Conservation (phyloP, 495 filamentous ascomycete genomes). For the Hypoxylon crocopeplum region DNA sequence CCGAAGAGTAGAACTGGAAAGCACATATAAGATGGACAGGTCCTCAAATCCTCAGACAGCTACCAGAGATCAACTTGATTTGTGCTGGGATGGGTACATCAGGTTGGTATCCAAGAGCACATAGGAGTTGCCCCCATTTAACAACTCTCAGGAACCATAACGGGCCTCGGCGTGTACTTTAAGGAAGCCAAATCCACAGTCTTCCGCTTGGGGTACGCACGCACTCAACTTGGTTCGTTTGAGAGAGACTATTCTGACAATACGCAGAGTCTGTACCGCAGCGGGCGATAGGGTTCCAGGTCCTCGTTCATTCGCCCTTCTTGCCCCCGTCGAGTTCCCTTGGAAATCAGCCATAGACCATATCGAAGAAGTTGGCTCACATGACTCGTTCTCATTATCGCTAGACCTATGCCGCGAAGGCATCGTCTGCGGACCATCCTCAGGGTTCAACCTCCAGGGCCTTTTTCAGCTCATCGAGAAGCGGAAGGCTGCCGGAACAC, state of each 20-base stretch:
- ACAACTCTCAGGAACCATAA: constrained; percentile 53
- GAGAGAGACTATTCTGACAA: constrained; percentile 2
- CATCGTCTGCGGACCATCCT: constrained; percentile 65
- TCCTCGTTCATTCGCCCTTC: constrained; percentile 59
- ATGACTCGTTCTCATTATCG: constrained; percentile 60
- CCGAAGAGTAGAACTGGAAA: constrained; percentile 56
- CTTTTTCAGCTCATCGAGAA: constrained; percentile 59
- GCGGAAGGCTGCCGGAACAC: constrained; percentile 51
- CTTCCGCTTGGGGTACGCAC: constrained; percentile 47
- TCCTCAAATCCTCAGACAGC: constrained; percentile 62
- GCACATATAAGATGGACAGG: constrained; percentile 68
- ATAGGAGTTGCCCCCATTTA: neutral
- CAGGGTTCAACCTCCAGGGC: constrained; percentile 63
- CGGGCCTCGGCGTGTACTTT: constrained; percentile 62
- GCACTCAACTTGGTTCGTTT: neutral
- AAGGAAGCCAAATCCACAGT: constrained; percentile 61
- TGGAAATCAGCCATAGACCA: constrained; percentile 62
- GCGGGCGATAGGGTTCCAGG: constrained; percentile 64
- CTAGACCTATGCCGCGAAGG: constrained; percentile 63
- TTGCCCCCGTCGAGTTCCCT: constrained; percentile 62
- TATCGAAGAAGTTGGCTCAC: constrained; percentile 61
- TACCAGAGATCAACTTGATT: constrained; percentile 64
- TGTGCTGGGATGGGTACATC: constrained; percentile 65
- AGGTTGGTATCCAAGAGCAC: constrained; percentile 22
- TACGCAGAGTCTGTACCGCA: constrained; percentile 58